phyloP scores from a whole-genome alignment of 2,329 filamentous ascomycete genomes.

The Xylaria hypoxylon region DNA sequence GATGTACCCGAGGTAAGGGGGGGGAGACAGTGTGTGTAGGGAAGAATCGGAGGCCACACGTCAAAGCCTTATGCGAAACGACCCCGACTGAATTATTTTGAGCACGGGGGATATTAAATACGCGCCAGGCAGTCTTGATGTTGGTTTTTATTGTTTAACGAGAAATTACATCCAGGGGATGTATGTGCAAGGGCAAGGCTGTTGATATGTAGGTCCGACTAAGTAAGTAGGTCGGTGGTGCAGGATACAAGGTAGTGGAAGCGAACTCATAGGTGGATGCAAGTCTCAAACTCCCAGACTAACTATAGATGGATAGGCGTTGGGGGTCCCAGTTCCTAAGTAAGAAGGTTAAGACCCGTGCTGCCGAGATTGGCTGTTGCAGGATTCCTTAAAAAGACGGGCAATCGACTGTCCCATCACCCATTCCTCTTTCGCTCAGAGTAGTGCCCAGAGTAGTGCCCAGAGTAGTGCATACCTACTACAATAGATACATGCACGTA shows the following conservation, averaged over 20 bases:
- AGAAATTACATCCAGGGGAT: slow-evolving; percentile 29
- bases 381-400: background rate
- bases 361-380: slow-evolving; percentile 25
- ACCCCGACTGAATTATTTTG: slow-evolving; percentile 4
- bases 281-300: background rate
- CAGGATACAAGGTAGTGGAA: background rate
- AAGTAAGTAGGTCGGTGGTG: background rate
- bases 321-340: background rate
- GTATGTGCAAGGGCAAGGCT: slow-evolving; percentile 17
- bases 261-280: slow-evolving; percentile 12
- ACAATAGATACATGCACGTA: background rate
- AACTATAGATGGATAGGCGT: background rate
- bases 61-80: slow-evolving; percentile 8
- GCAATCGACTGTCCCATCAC: background rate
- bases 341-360: slow-evolving; percentile 1
- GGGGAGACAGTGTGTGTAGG: too few relatives aligned
- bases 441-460: background rate
- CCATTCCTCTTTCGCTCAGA: background rate
- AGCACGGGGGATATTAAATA: slow-evolving; percentile 2
- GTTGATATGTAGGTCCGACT: slow-evolving; percentile 10
- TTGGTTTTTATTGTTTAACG: slow-evolving; percentile 3
- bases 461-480: background rate
- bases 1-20: slow-evolving; percentile 14
- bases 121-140: slow-evolving; percentile 1
- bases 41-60: background rate